Evolutionary conservation across 1,284 basidiomycete genomes (phyloP), one percentile per base, ranked within the genome.

Genomic region (Sparassis latifolia): DNA sequence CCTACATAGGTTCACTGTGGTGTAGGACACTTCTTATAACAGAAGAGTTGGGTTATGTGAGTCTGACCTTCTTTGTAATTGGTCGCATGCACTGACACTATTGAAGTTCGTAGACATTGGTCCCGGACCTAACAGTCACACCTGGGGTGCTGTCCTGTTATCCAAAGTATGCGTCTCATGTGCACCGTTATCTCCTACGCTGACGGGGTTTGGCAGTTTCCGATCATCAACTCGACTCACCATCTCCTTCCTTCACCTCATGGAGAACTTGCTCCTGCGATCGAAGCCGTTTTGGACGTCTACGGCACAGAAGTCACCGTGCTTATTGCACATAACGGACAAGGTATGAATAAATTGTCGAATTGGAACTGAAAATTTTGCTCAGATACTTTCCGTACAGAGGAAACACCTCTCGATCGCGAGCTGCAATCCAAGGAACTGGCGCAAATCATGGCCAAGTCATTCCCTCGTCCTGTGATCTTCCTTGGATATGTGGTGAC

Each of bases 401-500:
- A 96, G 76, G 89, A 96, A 65, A 92, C 93, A 47, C 79, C 87
- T 0, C 67, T 93, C 20, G 94, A 97, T 66, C 82, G 94, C 56
- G 88, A 95, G 65, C 69, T 97, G 41, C 94, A 97, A 64, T 90
- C 89, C 43, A 85, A 66, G 33, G 89, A 89, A 61, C 73, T 97
- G 41, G 94, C 88, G 1, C 73, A 84, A 31, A 86, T 97, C 47
- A 89, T 96, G 79, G 69, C 80, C 0, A 76, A 75, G 28, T 74
- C 83, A 2, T 84, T 85, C 57, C 89, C 89, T 32, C 73, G 79
- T 27, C 94, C 94, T 0, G 81, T 88, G 10, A 78, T 96, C 42
- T 97, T 94, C 74, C 72, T 97, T 12, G 92, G 90, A 47, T 93
- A 92, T 62, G 83, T 88, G 0, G 90, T 97, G 4, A 95, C 89